These are phyloP conservation scores for Picea abies DNA, from an alignment of 83 land plant genomes.

Conservation along the genomic window DNA sequence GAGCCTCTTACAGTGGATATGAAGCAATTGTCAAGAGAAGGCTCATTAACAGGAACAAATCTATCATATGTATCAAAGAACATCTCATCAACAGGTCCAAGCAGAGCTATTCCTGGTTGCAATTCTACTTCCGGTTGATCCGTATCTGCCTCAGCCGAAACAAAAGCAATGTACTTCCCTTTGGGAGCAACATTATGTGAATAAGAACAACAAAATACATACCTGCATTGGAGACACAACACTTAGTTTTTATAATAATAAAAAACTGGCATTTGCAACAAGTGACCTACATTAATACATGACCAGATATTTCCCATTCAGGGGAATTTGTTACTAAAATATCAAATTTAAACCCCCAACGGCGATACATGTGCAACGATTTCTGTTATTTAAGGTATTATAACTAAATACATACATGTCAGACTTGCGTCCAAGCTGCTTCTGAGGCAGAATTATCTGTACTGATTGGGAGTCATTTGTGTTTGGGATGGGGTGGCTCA, in stretches of 20 bases:
- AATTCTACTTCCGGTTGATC: slow-evolving; percentile 60
- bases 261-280: neutral
- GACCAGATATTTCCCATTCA: neutral
- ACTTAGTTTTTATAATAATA: neutral
- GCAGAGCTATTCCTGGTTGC: slow-evolving; percentile 61
- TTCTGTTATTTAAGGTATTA: neutral
- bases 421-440: slow-evolving; percentile 77
- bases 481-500: slow-evolving; percentile 88
- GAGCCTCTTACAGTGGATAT: slow-evolving; percentile 56
- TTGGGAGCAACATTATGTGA: slow-evolving; percentile 83
- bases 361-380: too few relatives aligned
- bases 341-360: too few relatives aligned
- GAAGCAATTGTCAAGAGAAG: slow-evolving; percentile 69
- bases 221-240: slow-evolving; percentile 38
- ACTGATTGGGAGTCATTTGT: slow-evolving; percentile 81
- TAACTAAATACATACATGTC: slow-evolving; percentile 59
- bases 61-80: slow-evolving; percentile 63
- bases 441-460: slow-evolving; percentile 84
- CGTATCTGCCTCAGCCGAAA: slow-evolving; percentile 72
- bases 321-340: neutral
- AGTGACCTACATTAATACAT: neutral
- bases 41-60: slow-evolving; percentile 68
- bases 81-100: slow-evolving; percentile 73
- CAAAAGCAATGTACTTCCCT: slow-evolving; percentile 81
- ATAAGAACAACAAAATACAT: slow-evolving; percentile 78